phyloP scores from a whole-genome alignment of 2,329 filamentous ascomycete species.

The Chaetomiaceae sp. region DNA sequence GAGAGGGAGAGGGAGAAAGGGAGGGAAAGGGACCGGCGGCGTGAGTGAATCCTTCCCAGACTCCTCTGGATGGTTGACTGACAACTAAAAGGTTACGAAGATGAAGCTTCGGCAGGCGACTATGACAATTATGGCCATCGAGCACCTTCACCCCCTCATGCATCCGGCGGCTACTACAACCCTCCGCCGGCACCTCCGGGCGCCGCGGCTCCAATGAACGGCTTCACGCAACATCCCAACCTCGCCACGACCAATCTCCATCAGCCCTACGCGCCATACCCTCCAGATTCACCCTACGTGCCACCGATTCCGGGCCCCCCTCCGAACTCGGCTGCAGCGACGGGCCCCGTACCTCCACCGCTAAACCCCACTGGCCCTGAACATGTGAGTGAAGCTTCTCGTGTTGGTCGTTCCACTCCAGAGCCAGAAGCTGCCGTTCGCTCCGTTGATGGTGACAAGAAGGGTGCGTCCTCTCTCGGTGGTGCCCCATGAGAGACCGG shows the following conservation, averaged over 20 bases:
- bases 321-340: constrained; percentile 26
- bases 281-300: constrained; percentile 32
- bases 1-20: constrained; percentile 34
- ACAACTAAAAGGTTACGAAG: constrained; percentile 34
- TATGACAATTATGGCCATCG: constrained; percentile 36
- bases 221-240: constrained; percentile 38
- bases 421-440: constrained; percentile 19
- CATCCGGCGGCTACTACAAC: constrained; percentile 48
- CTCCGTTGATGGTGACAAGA: constrained; percentile 20
- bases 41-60: constrained; percentile 26
- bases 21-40: constrained; percentile 32
- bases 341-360: constrained; percentile 8
- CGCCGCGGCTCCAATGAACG: constrained; percentile 18
- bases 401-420: constrained; percentile 24
- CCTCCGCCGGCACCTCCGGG: constrained; percentile 14
- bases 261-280: constrained; percentile 32
- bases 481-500: constrained; percentile 10
- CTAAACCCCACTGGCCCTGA: constrained; percentile 25
- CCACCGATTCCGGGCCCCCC: constrained; percentile 36
- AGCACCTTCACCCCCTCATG: constrained; percentile 45
- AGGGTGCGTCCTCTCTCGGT: constrained; percentile 29
- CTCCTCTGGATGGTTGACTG: constrained; percentile 4
- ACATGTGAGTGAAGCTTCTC: constrained; percentile 31
- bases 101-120: constrained; percentile 33
- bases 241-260: constrained; percentile 30